Conservation (phyloP, 2,329 filamentous ascomycete species). For the Pestalotiopsis sp. region DNA sequence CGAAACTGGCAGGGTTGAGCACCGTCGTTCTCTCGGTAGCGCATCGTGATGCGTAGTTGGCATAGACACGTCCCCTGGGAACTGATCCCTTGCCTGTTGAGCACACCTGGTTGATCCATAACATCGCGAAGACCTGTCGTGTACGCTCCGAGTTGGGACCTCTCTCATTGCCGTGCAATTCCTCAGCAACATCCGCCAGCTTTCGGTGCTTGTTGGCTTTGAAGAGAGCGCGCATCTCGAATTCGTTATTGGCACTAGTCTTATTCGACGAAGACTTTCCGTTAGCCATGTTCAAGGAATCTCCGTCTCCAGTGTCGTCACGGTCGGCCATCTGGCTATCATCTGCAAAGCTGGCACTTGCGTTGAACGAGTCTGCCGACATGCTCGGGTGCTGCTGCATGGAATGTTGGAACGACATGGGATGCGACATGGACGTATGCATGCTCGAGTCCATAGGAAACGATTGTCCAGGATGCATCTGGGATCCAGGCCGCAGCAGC, state of each 20-base stretch:
- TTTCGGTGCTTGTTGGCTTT: constrained; percentile 67
- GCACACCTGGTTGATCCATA: constrained; percentile 79
- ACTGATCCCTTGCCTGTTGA: constrained; percentile 81
- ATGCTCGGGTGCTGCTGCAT: constrained; percentile 53
- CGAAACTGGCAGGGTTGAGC: constrained; percentile 94
- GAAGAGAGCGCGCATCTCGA: constrained; percentile 78
- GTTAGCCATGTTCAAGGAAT: constrained; percentile 49
- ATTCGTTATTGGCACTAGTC: constrained; percentile 77
- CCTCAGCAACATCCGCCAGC: constrained; percentile 72
- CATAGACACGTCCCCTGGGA: constrained; percentile 89
- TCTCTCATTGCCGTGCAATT: constrained; percentile 78
- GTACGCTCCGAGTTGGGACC: constrained; percentile 82
- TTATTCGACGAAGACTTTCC: constrained; percentile 61
- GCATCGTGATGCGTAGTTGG: constrained; percentile 91
- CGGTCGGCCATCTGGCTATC: constrained; percentile 64
- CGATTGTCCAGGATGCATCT: constrained; percentile 53
- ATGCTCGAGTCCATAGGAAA: constrained; percentile 54
- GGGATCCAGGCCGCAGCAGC: constrained; percentile 59
- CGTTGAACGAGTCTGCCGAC: constrained; percentile 55
- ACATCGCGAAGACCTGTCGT: constrained; percentile 85
- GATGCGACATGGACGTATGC: constrained; percentile 46
- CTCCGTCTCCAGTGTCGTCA: constrained; percentile 60
- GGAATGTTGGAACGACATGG: constrained; percentile 46
- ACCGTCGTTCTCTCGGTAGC: constrained; percentile 93
- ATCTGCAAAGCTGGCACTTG: constrained; percentile 58